Evolutionary conservation across 2,329 filamentous ascomycete species (phyloP), one percentile per base, ranked within the genome.

Genomic region (Aureobasidium sp.): DNA sequence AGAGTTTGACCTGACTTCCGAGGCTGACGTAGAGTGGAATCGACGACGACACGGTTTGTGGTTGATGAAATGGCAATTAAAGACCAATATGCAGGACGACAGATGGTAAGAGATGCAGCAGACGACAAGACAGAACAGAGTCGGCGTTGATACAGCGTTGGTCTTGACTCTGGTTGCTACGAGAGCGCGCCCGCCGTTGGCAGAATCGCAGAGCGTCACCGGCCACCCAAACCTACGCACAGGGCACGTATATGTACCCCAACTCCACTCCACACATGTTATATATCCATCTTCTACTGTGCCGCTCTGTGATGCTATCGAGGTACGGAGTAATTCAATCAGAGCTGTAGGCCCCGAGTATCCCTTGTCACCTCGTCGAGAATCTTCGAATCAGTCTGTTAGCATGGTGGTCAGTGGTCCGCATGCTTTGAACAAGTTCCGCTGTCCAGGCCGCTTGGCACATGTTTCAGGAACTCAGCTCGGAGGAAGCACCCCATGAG

Each of bases 111-210:
- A 8, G 25, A 20, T 15, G 51, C 17, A 31, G 37, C 15, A 20
- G 20, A 55, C 17, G 20, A 20, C 22, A 15, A 41, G 15, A 25
- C 37, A 14, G 17, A 15, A 17, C 47, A 55, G 36, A 53, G 17
- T 39, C 22, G 22, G 31, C 51, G 51, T 55, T 55, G 37, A 8
- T 20, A 20, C 31, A 52, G 31, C 49, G 34, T 52, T 39, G 14
- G 48, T 39, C 22, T 36, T 51, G 47, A 36, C 31, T 51, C 47
- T 51, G 20, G 51, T 55, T 55, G 51, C 51, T 52, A 39, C 49
- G 49, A 52, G 49, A 37, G 45, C 25, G 20, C 4, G 20, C 9
- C 12, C 34, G 1, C n/a, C 48, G 48, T 51, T 53, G 6, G 5
- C 37, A 2, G 31, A 52, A 25, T 53, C 12, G 5, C 37, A 2